Conservation (phyloP, 495 filamentous ascomycete genomes). For the Xylaria palmicola region DNA sequence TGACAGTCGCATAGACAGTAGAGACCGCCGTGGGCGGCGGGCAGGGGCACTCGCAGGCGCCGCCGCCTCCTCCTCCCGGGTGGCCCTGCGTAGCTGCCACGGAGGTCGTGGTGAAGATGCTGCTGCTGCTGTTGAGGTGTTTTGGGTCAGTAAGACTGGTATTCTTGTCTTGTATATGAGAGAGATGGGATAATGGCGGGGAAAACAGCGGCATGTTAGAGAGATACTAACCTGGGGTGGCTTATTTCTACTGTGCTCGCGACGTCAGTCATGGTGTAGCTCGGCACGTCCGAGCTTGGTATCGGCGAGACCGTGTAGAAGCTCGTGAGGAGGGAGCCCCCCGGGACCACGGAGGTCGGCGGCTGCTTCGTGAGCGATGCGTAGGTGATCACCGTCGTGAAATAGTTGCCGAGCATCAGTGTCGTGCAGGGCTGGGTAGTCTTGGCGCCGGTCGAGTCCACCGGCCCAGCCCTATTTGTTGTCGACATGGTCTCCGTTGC, state of each 20-base stretch:
- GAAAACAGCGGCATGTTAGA: slow-evolving; percentile 10
- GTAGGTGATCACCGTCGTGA: slow-evolving; percentile 27
- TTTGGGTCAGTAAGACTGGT: not conserved
- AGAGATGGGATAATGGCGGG: not conserved
- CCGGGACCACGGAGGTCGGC: slow-evolving; percentile 18
- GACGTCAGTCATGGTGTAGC: slow-evolving; percentile 24
- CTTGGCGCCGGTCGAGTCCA: not conserved
- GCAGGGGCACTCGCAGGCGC: slow-evolving; percentile 3
- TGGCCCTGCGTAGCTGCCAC: not conserved
- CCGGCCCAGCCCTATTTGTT: not conserved
- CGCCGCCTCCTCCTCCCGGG: not conserved
- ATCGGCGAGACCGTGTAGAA: slow-evolving; percentile 10
- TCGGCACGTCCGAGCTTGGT: slow-evolving; percentile 19
- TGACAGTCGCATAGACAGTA: slow-evolving; percentile 18
- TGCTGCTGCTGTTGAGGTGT: not conserved
- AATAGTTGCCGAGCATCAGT: slow-evolving; percentile 25
- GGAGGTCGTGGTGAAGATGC: not conserved
- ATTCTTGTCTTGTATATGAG: not conserved
- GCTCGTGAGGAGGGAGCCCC: slow-evolving; percentile 5
- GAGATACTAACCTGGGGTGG: slow-evolving; percentile 23
- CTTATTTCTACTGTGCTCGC: slow-evolving; percentile 19
- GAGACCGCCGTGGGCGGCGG: slow-evolving; percentile 5
- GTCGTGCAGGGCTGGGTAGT: slow-evolving; percentile 21
- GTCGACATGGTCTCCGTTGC: not conserved
- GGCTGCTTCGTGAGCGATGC: slow-evolving; percentile 18